These are phyloP conservation scores for Epichloe gansuensis DNA, from an alignment of 2,329 filamentous ascomycete species.

Conservation along the genomic window DNA sequence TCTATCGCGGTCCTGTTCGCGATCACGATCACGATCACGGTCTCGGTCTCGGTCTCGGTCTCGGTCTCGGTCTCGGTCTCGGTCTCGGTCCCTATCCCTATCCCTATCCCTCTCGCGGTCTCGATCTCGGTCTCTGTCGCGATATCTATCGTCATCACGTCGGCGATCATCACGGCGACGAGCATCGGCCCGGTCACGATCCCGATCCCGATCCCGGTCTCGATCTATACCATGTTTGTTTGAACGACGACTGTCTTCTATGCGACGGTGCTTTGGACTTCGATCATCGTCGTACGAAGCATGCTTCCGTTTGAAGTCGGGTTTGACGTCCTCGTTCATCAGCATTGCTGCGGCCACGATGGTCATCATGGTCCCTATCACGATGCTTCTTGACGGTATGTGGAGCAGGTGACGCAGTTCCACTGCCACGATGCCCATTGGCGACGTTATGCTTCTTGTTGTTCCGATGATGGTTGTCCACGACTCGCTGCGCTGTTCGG, in stretches of 20 bases:
- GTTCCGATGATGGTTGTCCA: constrained; percentile 90
- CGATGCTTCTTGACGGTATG: constrained; percentile 31
- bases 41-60: constrained; percentile 6
- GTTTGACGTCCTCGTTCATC: constrained; percentile 39
- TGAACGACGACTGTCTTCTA: constrained; percentile 27
- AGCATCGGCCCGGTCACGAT: constrained; percentile 7
- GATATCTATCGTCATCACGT: constrained; percentile 11
- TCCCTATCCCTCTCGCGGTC: too few species aligned
- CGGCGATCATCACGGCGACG: constrained; percentile 8
- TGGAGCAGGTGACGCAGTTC: constrained; percentile 62
- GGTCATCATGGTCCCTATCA: constrained; percentile 38
- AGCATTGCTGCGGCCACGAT: constrained; percentile 36
- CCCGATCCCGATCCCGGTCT: constrained; percentile 13
- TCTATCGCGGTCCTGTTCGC: constrained; percentile 13
- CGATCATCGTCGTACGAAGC: constrained; percentile 33
- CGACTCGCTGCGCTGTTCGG: constrained; percentile 59
- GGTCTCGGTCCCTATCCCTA: constrained; percentile 1
- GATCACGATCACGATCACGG: constrained; percentile 8
- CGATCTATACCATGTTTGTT: constrained; percentile 26
- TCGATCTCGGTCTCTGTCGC: constrained; percentile 14
- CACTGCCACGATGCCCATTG: constrained; percentile 50
- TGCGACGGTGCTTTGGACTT: constrained; percentile 30
- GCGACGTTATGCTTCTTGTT: constrained; percentile 61
- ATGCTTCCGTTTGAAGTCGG: constrained; percentile 51
- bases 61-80: constrained; percentile 10